phyloP scores from a whole-genome alignment of 768 basidiomycete species.

The Xanthoconium stramineum region DNA sequence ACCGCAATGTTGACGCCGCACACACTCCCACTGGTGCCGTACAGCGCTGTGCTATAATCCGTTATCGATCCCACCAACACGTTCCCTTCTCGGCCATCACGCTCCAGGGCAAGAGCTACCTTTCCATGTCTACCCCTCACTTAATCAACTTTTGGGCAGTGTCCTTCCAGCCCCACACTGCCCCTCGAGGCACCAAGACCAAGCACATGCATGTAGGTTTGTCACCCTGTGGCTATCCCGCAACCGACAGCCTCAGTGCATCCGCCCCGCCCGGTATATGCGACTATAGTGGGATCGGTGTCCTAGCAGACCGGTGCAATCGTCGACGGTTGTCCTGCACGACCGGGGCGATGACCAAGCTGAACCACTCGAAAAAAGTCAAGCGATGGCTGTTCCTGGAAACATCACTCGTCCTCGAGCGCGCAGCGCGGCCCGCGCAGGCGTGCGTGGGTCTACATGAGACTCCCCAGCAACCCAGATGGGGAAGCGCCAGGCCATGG shows the following conservation, averaged over 20 bases:
- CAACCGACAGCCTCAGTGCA: neutral
- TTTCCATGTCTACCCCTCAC: too few species aligned
- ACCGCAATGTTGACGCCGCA: neutral
- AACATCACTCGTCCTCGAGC: neutral
- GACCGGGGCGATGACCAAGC: neutral
- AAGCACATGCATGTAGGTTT: too few species aligned
- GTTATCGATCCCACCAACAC: neutral
- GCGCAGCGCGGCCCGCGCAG: too few species aligned
- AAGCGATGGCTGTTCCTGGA: neutral
- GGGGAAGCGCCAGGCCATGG: neutral
- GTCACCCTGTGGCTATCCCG: too few species aligned
- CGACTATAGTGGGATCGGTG: too few species aligned
- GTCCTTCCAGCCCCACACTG: too few species aligned
- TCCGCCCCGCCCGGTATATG: too few species aligned
- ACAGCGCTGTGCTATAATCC: neutral
- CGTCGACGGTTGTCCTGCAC: neutral
- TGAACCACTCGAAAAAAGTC: neutral
- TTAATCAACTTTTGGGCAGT: neutral
- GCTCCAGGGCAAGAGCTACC: neutral
- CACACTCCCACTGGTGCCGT: slow-evolving; percentile 7
- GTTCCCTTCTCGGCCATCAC: slow-evolving; percentile 1
- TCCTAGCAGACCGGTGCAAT: neutral
- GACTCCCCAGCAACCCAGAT: neutral
- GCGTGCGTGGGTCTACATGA: too few species aligned
- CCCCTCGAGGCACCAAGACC: too few species aligned